Conservation (phyloP, 2,329 filamentous ascomycete species). For the Aspergillus glaucus region DNA sequence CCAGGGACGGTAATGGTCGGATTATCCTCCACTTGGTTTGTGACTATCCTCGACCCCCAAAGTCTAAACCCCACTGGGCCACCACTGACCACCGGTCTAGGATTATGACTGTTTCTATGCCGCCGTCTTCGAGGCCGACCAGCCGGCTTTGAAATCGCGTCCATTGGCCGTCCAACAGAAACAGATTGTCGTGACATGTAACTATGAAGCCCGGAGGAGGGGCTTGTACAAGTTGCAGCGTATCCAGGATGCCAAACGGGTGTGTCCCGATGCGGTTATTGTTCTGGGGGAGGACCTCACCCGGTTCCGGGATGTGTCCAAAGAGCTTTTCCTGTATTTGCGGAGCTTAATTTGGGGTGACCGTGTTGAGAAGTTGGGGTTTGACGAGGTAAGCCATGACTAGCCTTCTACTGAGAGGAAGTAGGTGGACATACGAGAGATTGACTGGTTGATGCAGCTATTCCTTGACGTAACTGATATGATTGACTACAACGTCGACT, state of each 20-base stretch:
- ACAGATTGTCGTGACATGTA: constrained; percentile 86
- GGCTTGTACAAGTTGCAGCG: constrained; percentile 70
- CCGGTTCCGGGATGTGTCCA: constrained; percentile 79
- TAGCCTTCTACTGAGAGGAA: constrained; percentile 2
- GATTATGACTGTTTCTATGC: constrained; percentile 78
- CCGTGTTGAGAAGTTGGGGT: constrained; percentile 73
- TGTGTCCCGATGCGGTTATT: constrained; percentile 79
- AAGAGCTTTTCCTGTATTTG: constrained; percentile 68
- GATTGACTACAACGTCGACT: constrained; percentile 68
- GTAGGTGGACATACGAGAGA: neutral
- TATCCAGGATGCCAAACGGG: constrained; percentile 69
- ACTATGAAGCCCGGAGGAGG: constrained; percentile 76
- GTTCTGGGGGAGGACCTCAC: constrained; percentile 81
- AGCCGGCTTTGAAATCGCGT: constrained; percentile 63
- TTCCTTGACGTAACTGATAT: constrained; percentile 81
- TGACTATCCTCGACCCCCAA: constrained; percentile 4
- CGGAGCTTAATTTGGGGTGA: constrained; percentile 69
- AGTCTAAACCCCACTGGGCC: neutral
- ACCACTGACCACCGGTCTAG: constrained; percentile 17
- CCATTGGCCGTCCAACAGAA: constrained; percentile 88
- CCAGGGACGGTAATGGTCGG: constrained; percentile 56
- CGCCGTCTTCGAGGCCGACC: constrained; percentile 76
- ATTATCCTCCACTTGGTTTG: constrained; percentile 77
- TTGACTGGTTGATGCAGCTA: constrained; percentile 34
- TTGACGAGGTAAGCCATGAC: constrained; percentile 67